Evolutionary conservation across 768 basidiomycete genomes (phyloP).

Genomic region (Suillus brevipes): DNA sequence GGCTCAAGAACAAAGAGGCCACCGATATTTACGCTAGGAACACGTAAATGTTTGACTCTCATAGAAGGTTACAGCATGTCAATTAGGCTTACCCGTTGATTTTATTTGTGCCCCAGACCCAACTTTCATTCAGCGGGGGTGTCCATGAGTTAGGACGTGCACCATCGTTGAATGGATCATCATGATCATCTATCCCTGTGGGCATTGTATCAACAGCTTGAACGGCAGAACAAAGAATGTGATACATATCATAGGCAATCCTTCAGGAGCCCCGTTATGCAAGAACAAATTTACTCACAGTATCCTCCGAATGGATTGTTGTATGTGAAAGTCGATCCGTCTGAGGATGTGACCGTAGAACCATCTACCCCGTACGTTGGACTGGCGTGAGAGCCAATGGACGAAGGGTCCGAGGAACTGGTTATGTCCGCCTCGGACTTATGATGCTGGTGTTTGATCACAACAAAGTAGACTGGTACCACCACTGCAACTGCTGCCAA

Average conservation of each 20-base stretch:
- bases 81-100: constrained; percentile 51
- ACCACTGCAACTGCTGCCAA: not conserved
- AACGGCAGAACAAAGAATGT: constrained; percentile 7
- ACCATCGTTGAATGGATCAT: constrained; percentile 72
- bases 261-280: not conserved
- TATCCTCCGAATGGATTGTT: constrained; percentile 74
- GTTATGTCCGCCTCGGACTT: not conserved
- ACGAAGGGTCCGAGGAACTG: not conserved
- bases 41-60: constrained; percentile 12
- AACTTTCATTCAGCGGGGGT: constrained; percentile 72
- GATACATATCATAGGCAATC: not conserved
- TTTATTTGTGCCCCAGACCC: constrained; percentile 66
- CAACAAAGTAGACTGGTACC: constrained; percentile 2
- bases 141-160: constrained; percentile 80
- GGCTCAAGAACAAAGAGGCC: constrained; percentile 81
- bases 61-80: constrained; percentile 10
- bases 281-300: constrained; percentile 44
- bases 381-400: not conserved
- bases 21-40: constrained; percentile 61
- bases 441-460: not conserved
- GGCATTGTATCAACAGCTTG: not conserved
- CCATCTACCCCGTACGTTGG: constrained; percentile 49
- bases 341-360: constrained; percentile 57
- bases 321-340: constrained; percentile 77
- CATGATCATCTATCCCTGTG: constrained; percentile 64